These are phyloP conservation scores for Neofusicoccum kwambonambiense DNA, from an alignment of 2,329 filamentous ascomycete species.

Conservation along the genomic window DNA sequence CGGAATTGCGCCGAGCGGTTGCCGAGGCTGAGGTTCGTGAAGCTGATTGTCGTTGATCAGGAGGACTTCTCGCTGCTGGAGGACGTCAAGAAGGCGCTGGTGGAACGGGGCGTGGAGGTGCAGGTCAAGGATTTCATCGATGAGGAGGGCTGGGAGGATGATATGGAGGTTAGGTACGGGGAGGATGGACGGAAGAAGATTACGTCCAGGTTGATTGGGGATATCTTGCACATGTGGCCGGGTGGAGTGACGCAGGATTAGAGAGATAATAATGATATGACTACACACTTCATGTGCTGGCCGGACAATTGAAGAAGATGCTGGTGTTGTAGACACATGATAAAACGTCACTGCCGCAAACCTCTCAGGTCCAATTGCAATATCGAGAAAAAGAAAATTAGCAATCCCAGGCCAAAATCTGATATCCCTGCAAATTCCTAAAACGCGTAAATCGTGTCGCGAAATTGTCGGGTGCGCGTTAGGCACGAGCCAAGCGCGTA, in stretches of 20 bases:
- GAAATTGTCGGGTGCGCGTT: too few relatives aligned
- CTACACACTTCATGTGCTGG: too few relatives aligned
- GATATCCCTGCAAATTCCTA: too few relatives aligned
- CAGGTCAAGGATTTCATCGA: conserved; percentile 6
- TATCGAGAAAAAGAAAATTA: too few relatives aligned
- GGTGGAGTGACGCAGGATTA: neutral
- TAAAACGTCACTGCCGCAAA: too few relatives aligned
- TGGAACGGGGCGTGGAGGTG: neutral
- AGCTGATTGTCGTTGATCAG: neutral
- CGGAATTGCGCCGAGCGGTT: neutral
- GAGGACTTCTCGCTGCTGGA: neutral
- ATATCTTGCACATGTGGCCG: neutral
- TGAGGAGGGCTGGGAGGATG: conserved; percentile 3
- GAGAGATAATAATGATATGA: too few relatives aligned
- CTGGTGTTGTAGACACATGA: too few relatives aligned
- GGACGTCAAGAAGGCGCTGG: neutral
- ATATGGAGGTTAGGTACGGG: neutral
- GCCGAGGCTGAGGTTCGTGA: neutral
- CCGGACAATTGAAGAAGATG: too few relatives aligned
- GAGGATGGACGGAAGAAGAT: conserved; percentile 1
- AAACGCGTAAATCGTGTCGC: too few relatives aligned
- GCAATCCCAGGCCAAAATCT: too few relatives aligned
- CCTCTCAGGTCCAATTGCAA: too few relatives aligned
- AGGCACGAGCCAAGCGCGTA: too few relatives aligned
- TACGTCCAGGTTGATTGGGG: conserved; percentile 1